These are phyloP conservation scores for Kodamaea hsintzibuensis DNA, from an alignment of 805 yeast species.

Conservation along the genomic window DNA sequence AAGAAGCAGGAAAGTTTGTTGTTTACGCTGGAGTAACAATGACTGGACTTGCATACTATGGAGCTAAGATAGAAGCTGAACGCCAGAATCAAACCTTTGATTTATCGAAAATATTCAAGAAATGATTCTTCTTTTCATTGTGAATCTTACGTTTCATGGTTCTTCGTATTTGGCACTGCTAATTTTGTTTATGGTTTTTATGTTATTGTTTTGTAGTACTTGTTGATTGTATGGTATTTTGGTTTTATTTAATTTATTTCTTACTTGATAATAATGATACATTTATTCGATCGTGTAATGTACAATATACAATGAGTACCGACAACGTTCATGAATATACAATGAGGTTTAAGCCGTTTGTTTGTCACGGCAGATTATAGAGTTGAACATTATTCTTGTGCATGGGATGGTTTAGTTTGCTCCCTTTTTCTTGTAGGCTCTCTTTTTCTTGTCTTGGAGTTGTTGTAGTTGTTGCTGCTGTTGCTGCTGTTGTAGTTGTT, in stretches of 20 bases:
- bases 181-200: not conserved
- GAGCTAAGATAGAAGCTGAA: conserved; percentile 8
- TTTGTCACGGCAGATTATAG: not conserved
- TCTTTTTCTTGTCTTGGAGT: conserved; percentile 12
- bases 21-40: conserved; percentile 9
- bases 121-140: not conserved
- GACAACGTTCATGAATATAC: not conserved
- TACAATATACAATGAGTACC: not conserved
- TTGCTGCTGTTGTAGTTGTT: not conserved
- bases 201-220: not conserved
- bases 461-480: not conserved
- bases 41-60: conserved; percentile 8
- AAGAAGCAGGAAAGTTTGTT: conserved; percentile 9
- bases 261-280: not conserved
- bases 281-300: not conserved
- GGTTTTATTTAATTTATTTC: not conserved
- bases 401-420: not conserved
- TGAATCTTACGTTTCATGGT: not conserved
- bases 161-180: no score
- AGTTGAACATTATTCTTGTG: not conserved
- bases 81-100: conserved; percentile 1
- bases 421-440: conserved; percentile 14
- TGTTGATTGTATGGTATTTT: not conserved
- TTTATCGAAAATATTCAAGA: not conserved
- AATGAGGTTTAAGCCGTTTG: not conserved